Evolutionary conservation across 495 filamentous ascomycete genomes (phyloP).

Genomic region (Podospora tetraspora): DNA sequence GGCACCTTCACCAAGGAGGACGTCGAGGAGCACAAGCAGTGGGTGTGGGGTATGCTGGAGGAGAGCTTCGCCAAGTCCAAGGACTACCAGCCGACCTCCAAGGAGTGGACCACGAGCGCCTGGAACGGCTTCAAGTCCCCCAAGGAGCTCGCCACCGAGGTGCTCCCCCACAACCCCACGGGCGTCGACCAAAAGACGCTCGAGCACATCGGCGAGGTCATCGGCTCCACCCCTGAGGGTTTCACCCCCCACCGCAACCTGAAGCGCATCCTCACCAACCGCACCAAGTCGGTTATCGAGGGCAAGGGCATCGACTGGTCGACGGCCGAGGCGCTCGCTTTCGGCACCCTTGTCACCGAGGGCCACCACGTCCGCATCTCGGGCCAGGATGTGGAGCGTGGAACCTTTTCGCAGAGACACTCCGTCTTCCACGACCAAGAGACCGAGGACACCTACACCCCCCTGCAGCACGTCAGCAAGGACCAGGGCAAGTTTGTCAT

Average conservation of each 20-base stretch:
- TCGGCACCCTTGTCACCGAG: constrained; percentile 83
- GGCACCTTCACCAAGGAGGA: constrained; percentile 95
- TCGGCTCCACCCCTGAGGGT: constrained; percentile 70
- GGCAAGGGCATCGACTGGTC: constrained; percentile 97
- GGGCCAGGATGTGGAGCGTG: constrained; percentile 98
- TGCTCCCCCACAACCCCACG: constrained; percentile 87
- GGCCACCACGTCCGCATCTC: constrained; percentile 96
- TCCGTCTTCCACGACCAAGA: constrained; percentile 97
- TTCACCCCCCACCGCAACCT: constrained; percentile 91
- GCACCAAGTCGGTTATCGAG: constrained; percentile 88
- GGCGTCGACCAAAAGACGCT: constrained; percentile 65
- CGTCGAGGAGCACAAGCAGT: constrained; percentile 97
- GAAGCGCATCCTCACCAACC: constrained; percentile 86
- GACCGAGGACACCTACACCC: constrained; percentile 85
- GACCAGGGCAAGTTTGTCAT: constrained; percentile 94
- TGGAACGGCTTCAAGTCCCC: constrained; percentile 99
- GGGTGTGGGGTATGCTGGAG: constrained; percentile 98
- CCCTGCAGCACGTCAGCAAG: constrained; percentile 79
- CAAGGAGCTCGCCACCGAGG: constrained; percentile 92
- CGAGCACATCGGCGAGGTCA: constrained; percentile 70
- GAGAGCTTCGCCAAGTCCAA: constrained; percentile 95
- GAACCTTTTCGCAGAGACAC: constrained; percentile 98
- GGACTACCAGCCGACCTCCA: constrained; percentile 92
- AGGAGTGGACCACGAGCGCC: constrained; percentile 96
- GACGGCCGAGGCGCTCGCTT: constrained; percentile 93